Conservation (phyloP, 805 yeast genomes). For the Pichia thaimueangensis region DNA sequence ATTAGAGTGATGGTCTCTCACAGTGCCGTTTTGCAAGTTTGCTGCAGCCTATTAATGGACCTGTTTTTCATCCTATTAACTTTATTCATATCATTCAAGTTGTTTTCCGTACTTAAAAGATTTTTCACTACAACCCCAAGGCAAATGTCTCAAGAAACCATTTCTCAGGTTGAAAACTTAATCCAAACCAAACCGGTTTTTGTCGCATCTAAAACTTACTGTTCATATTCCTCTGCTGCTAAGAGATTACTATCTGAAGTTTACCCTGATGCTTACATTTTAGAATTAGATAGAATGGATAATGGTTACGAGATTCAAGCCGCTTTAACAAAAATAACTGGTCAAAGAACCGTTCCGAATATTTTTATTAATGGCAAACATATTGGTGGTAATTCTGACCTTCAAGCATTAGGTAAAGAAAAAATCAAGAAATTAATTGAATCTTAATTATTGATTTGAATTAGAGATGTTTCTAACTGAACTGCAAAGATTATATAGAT, state of each 20-base stretch:
- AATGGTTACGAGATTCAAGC: slow-evolving; percentile 81
- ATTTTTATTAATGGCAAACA: slow-evolving; percentile 86
- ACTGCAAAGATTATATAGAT: too few relatives aligned
- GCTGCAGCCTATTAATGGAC: slow-evolving; percentile 5
- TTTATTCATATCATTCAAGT: slow-evolving; percentile 18
- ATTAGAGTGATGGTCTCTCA: too few relatives aligned
- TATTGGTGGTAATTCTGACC: slow-evolving; percentile 91
- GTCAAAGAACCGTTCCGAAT: slow-evolving; percentile 92
- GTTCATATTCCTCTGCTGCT: slow-evolving; percentile 57
- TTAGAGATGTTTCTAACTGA: too few relatives aligned
- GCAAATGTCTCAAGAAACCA: slow-evolving; percentile 56
- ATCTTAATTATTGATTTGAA: neutral
- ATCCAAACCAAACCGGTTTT: slow-evolving; percentile 64
- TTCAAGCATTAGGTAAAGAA: slow-evolving; percentile 55
- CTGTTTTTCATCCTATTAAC: neutral
- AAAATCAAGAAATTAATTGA: slow-evolving; percentile 12
- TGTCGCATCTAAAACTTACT: slow-evolving; percentile 75
- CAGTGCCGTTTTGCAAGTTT: too few relatives aligned
- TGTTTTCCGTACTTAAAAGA: slow-evolving; percentile 27
- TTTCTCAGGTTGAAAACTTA: slow-evolving; percentile 52
- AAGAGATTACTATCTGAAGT: slow-evolving; percentile 35
- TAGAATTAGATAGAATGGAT: slow-evolving; percentile 46
- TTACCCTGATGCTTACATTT: slow-evolving; percentile 43
- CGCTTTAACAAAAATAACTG: slow-evolving; percentile 69
- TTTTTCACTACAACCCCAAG: slow-evolving; percentile 26